A percentile compares a stretch with the other conserved stretches of the same genome.
These are phyloP conservation scores for Xylariaceae sp. DNA, from an alignment of 2,329 filamentous ascomycete genomes.

Conservation along the genomic window DNA sequence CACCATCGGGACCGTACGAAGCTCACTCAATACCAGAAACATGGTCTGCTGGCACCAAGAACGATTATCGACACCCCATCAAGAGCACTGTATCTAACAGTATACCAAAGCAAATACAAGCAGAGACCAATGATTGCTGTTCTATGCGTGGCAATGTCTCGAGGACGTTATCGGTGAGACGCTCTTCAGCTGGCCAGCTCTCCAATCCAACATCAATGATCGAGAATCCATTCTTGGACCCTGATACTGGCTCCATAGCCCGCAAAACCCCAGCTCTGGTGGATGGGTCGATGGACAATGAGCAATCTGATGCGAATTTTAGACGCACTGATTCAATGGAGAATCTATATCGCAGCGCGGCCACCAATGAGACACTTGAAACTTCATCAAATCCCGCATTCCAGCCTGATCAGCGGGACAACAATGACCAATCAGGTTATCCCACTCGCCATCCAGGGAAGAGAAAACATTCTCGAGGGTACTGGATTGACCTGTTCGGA, in stretches of 20 bases:
- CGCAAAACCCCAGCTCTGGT: slow-evolving; percentile 2
- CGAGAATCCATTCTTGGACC: no score
- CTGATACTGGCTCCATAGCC: not conserved
- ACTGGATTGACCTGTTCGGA: slow-evolving; percentile 11
- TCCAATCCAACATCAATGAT: no score
- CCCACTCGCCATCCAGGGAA: slow-evolving; percentile 1
- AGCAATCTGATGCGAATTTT: slow-evolving; percentile 1
- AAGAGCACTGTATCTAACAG: no score
- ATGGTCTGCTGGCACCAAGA: no score
- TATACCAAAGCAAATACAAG: no score
- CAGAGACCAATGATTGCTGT: no score
- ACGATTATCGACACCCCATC: no score
- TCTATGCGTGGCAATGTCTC: no score
- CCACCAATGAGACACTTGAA: slow-evolving; percentile 8
- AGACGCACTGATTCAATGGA: slow-evolving; percentile 14
- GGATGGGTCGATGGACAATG: slow-evolving; percentile 12
- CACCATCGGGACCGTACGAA: no score
- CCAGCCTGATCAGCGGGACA: slow-evolving; percentile 1
- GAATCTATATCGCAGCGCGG: slow-evolving; percentile 11
- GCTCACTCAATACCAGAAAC: no score
- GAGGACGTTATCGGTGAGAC: no score
- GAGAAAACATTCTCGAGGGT: slow-evolving; percentile 1
- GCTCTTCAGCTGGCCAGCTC: no score
- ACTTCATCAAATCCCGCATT: slow-evolving; percentile 1
- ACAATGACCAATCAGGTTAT: slow-evolving; percentile 10